Evolutionary conservation across 2,329 filamentous ascomycete genomes (phyloP), one percentile per base, ranked within the genome.

Genomic region (Monilinia polystroma): DNA sequence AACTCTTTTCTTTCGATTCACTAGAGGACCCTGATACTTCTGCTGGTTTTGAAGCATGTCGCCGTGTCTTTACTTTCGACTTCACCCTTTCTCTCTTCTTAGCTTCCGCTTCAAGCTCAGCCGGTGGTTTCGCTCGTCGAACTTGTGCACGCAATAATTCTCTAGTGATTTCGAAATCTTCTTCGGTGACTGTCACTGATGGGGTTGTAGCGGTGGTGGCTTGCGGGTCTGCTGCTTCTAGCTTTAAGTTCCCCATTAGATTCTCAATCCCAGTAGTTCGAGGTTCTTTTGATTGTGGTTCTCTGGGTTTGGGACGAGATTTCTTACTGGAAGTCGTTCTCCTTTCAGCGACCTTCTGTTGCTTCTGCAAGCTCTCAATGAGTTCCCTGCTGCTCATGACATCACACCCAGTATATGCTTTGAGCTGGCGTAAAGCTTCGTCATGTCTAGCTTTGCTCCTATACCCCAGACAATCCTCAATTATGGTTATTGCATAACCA

Each of bases 401-500:
- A 68, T 75, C 72, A 68, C 76, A 75, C 35, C 75, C 74, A 65
- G 76, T 76, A 66, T 72, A 73, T 67, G 75, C 68, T 38, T 67
- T 68, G 64, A 76, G 62, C 69, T 71, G 68, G 23, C 69, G 68
- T 43, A 76, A 64, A 43, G 75, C 76, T 66, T 78, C 76, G 26
- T 76, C 76, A 66, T 96, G 92, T 54, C 92, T 86, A 23, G 81
- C 78, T 67, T 87, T 85, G 72, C 82, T 87, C 57, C 91, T 87
- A 74, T 89, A 97, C 14, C 93, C 93, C 66, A 96, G 87, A 77
- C 93, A 97, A 76, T 98, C 93, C 63, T 95, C 89, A 51, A 98
- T 81, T 16, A 98, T 81, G 6, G 90, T 95, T 74, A 97, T 92
- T n/a, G 87, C 83, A 74, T 96, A 88, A 5, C 93, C 95, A 77